These are phyloP conservation scores for Berberis thunbergii DNA, from an alignment of 164 flowering plant species.

Conservation along the genomic window DNA sequence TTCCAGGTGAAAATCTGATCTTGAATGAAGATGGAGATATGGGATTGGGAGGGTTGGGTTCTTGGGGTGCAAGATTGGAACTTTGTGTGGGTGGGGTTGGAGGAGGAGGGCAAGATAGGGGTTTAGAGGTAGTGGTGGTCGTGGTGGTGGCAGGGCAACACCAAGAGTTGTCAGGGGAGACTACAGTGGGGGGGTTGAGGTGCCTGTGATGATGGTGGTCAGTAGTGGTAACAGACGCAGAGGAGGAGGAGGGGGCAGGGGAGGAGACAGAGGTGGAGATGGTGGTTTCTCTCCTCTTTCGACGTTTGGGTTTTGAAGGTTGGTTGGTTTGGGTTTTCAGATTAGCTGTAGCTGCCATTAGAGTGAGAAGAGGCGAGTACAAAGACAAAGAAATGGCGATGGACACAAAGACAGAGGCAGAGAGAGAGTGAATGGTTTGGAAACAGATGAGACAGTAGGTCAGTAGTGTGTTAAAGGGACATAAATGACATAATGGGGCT, in stretches of 20 bases:
- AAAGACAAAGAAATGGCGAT: constrained; percentile 22
- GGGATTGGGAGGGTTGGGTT: background rate
- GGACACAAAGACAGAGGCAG: constrained; percentile 18
- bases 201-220: too few species aligned
- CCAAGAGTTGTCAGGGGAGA: constrained; percentile 42
- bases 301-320: constrained; percentile 48
- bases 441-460: background rate
- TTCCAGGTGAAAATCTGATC: constrained; percentile 36
- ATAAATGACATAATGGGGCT: too few species aligned
- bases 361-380: background rate
- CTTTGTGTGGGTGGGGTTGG: background rate
- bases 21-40: constrained; percentile 16
- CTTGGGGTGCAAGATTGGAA: too few species aligned
- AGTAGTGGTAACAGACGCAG: background rate
- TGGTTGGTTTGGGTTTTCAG: constrained; percentile 34
- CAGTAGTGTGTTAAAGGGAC: too few species aligned
- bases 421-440: background rate
- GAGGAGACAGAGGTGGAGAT: constrained; percentile 36
- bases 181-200: constrained; percentile 24
- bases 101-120: background rate
- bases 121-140: background rate
- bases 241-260: background rate
- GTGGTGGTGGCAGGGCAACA: constrained; percentile 24
- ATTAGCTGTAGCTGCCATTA: constrained; percentile 32
- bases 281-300: constrained; percentile 60